Evolutionary conservation across 164 flowering plant genomes (phyloP), one percentile per base, ranked within the genome.

Genomic region (Pachysandra terminalis): DNA sequence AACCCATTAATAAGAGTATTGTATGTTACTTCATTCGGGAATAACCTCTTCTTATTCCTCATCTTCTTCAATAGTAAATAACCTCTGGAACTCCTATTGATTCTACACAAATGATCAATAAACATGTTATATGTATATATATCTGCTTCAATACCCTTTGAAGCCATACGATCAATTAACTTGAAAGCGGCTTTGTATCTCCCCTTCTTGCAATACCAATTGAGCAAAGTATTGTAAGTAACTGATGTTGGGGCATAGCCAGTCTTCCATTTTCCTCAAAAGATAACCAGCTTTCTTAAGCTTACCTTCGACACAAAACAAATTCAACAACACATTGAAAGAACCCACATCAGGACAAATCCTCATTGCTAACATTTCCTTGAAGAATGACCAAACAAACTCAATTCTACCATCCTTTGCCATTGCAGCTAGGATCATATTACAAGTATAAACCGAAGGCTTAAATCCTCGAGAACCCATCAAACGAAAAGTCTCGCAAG

Each of bases 191-290:
- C 77, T 71, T 86, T 92, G 56, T 83, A 85, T 69, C 82, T 81
- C 49, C 90, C 89, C 70, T 81, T 88, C 81, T 90, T 90, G 81
- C 88, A 86, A 72, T 80, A 86, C 91, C 96, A 86, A 80, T 84
- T 80, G 61, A 92, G 90, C 70, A 92, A 71, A 48, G 94, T 87
- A 68, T 90, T 92, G 56, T 88, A 92, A 70, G 88, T 90, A 72
- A 86, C 86, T 28, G 73, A 60, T 52, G 76, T 84, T 4, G 94
- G 96, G 21, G 28, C 65, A 81, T 79, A 86, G 68, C 96, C 94
- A 74, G 78, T 68, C 59, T 71, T 88, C 96, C 96, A 92, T 92
- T 76, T 84, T 87, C 72, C 69, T 78, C 51, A 88, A 67, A 19
- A 92, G 76, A 81, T 85, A 75, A 59, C 79, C 63, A 28, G 94